Evolutionary conservation across 2,329 filamentous ascomycete genomes (phyloP), one percentile per base, ranked within the genome.

Genomic region (Akanthomyces dipterigenus): DNA sequence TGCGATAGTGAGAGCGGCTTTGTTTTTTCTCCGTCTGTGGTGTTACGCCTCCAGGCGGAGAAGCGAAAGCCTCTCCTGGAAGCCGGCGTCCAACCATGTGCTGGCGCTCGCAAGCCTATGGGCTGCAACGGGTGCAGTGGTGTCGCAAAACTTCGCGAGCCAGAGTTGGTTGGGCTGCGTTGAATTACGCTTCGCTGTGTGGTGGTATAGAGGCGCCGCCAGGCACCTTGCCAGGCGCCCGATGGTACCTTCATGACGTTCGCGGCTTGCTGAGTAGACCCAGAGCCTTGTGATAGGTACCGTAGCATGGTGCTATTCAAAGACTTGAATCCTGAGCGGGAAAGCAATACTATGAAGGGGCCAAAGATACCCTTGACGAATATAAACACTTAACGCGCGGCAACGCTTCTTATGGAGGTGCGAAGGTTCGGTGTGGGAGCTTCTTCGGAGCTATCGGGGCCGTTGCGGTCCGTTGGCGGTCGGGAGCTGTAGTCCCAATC

Each of bases 1-100:
- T 86, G 86, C 2, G 87, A 88, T 46, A 95, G 73, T 8, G 86
- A 84, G 14, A 78, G 74, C 11, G 65, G 68, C 65, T 71, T 63
- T 18, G 36, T 1, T 50, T 69, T 63, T 4, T 64, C 65, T 40
- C 64, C 65, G 18, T 64, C 63, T n/a, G 65, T 65, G 40, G 68
- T 66, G 51, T 64, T 69, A 51, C 68, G 65, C 60, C 70, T 67
- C 67, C 72, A 73, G 5, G 72, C 64, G 2, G 74, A 72, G 62
- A 73, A 75, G 31, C 68, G 67, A 62, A 76, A 76, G 11, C 71
- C 71, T 55, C 74, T 73, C 26, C 36, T 40, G 7, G 56, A 56
- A 1, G 42, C 48, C 22, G 49, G 55, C 50, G 51, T n/a, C 51
- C 48, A 60, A 18, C 34, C 49, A 36, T 22, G 11, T 28, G 36